phyloP scores from a whole-genome alignment of 2,329 filamentous ascomycete species.

The Aspergillus versicolor region DNA sequence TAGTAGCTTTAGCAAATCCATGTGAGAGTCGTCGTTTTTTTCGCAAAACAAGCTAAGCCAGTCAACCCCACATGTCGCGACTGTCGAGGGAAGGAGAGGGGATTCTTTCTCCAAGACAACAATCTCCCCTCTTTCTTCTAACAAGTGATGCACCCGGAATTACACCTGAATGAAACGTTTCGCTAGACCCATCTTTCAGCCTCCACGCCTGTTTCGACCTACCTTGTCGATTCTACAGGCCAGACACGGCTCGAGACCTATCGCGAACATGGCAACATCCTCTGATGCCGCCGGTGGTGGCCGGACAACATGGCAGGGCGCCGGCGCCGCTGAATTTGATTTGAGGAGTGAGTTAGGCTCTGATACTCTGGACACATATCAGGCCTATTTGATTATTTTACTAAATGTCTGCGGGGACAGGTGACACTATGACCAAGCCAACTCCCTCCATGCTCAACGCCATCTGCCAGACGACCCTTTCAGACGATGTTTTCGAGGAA shows the following conservation, averaged over 20 bases:
- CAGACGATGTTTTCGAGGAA: conserved; percentile 82
- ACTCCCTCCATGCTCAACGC: conserved; percentile 79
- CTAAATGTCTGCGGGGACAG: conserved; percentile 33
- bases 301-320: conserved; percentile 38
- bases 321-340: conserved; percentile 57
- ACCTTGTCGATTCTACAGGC: conserved; percentile 9
- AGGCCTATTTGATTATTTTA: not conserved
- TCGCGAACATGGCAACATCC: conserved; percentile 22
- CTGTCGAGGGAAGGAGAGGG: not conserved
- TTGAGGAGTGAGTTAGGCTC: conserved; percentile 47
- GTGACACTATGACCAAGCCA: conserved; percentile 72
- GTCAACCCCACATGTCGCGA: conserved; percentile 1
- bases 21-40: not conserved
- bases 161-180: conserved; percentile 13
- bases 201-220: conserved; percentile 7
- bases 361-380: not conserved
- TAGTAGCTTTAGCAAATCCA: too few species aligned
- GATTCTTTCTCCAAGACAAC: not conserved
- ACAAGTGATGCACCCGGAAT: not conserved
- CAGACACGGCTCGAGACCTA: conserved; percentile 14
- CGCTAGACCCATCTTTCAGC: conserved; percentile 11
- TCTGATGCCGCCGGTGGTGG: conserved; percentile 19
- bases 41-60: not conserved
- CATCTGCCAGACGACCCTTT: conserved; percentile 69
- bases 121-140: not conserved